A percentile compares a stretch with the other conserved stretches of the same genome.
These are phyloP conservation scores for Asterella californica DNA, from an alignment of 225 moss, liverwort and hornwort genomes.

Conservation along the genomic window DNA sequence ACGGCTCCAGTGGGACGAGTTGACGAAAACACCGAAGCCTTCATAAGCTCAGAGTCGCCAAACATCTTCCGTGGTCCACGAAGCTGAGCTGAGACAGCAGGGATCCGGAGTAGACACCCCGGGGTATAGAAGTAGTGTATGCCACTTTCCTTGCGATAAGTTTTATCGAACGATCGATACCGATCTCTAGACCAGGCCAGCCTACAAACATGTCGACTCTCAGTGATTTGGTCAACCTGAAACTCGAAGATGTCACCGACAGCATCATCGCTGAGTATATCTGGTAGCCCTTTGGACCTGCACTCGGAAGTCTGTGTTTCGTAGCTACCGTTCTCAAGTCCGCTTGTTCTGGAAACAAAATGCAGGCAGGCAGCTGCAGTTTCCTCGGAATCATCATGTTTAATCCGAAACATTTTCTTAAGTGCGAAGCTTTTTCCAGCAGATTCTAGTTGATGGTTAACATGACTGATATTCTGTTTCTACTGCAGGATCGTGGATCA, in stretches of 20 bases:
- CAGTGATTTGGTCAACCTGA: slow-evolving; percentile 28
- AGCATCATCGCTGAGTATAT: slow-evolving; percentile 45
- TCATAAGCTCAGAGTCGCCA: background rate
- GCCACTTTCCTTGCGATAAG: background rate
- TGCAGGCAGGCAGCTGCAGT: background rate
- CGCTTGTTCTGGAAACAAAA: background rate
- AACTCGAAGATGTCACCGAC: slow-evolving; percentile 12
- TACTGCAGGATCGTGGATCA: slow-evolving; percentile 41
- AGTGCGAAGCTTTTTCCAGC: background rate
- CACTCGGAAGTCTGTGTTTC: background rate
- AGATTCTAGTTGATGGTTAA: background rate
- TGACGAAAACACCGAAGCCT: background rate
- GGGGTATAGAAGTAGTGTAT: background rate
- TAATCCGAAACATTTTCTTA: background rate
- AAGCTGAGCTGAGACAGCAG: background rate
- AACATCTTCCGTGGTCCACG: background rate
- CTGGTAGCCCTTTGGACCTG: slow-evolving; percentile 24
- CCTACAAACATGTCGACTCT: slow-evolving; percentile 18
- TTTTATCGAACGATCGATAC: too few species aligned
- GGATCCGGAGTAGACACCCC: background rate
- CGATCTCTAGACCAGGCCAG: background rate
- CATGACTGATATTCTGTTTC: background rate
- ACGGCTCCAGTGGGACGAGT: background rate
- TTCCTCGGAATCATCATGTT: background rate
- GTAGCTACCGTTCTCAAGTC: background rate